phyloP scores from a whole-genome alignment of 345 rosid genomes.

The Geranium rotundifolium region DNA sequence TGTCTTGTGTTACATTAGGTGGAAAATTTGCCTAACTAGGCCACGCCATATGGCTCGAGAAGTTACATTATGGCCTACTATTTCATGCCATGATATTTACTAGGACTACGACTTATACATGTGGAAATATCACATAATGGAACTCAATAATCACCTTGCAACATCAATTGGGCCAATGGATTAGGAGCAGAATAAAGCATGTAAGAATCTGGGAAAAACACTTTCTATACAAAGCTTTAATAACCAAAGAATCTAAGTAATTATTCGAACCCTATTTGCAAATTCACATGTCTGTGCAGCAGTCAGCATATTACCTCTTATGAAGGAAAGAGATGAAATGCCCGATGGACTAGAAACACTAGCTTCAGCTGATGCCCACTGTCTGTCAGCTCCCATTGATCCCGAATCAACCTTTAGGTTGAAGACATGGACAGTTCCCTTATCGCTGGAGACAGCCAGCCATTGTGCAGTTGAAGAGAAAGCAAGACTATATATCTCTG shows the following conservation, averaged over 20 bases:
- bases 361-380: slow-evolving; percentile 10
- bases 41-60: not conserved
- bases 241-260: not conserved
- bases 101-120: not conserved
- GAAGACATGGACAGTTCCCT: slow-evolving; percentile 52
- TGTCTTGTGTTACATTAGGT: not conserved
- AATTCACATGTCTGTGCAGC: not conserved
- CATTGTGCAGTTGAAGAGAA: slow-evolving; percentile 39
- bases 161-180: not conserved
- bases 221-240: not conserved
- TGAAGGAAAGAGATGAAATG: slow-evolving; percentile 32
- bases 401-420: slow-evolving; percentile 31
- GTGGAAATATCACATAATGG: not conserved
- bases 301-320: slow-evolving; percentile 25
- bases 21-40: not conserved
- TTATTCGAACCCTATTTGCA: not conserved
- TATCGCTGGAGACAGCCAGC: slow-evolving; percentile 52
- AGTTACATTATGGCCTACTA: not conserved
- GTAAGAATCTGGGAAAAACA: not conserved
- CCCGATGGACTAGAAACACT: slow-evolving; percentile 16
- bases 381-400: slow-evolving; percentile 12
- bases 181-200: not conserved
- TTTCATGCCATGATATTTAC: not conserved
- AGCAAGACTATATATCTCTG: slow-evolving; percentile 49
- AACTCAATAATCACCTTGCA: not conserved